phyloP scores from a whole-genome alignment of 2,329 filamentous ascomycete genomes.

The Corynespora cassiicola region DNA sequence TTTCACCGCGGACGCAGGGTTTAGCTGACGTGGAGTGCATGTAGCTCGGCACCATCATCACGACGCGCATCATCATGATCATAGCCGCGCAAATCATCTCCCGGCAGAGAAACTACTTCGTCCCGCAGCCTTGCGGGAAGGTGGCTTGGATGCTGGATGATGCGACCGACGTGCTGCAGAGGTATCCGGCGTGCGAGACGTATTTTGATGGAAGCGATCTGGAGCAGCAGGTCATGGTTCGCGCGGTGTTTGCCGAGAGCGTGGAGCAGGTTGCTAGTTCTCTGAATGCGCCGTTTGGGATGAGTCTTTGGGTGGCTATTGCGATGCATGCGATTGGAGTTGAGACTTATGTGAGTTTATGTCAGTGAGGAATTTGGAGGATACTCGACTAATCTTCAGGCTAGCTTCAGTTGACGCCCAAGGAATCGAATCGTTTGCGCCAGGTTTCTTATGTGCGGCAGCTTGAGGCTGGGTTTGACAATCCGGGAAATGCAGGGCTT shows the following conservation, averaged over 20 bases:
- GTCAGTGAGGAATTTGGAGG: not conserved
- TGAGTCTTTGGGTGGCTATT: slow-evolving; percentile 61
- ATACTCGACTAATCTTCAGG: slow-evolving; percentile 1
- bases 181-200: slow-evolving; percentile 55
- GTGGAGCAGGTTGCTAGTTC: slow-evolving; percentile 49
- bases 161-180: slow-evolving; percentile 7
- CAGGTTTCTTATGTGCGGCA: slow-evolving; percentile 64
- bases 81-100: slow-evolving; percentile 51
- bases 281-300: slow-evolving; percentile 58
- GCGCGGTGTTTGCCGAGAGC: slow-evolving; percentile 30
- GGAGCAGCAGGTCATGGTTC: slow-evolving; percentile 23
- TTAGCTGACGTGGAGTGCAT: no score
- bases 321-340: slow-evolving; percentile 54
- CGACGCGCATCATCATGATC: slow-evolving; percentile 57
- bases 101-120: slow-evolving; percentile 40
- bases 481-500: slow-evolving; percentile 46
- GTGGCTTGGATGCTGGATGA: slow-evolving; percentile 48
- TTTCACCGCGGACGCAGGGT: no score
- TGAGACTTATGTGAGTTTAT: slow-evolving; percentile 53
- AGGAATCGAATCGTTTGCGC: slow-evolving; percentile 60
- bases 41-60: slow-evolving; percentile 60
- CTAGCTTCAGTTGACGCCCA: slow-evolving; percentile 54
- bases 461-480: slow-evolving; percentile 58
- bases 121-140: slow-evolving; percentile 56
- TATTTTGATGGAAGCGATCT: slow-evolving; percentile 46